Base-by-base conservation (phyloP, 805 yeast genomes). In the Phaffomyces thermotolerans region DNA sequence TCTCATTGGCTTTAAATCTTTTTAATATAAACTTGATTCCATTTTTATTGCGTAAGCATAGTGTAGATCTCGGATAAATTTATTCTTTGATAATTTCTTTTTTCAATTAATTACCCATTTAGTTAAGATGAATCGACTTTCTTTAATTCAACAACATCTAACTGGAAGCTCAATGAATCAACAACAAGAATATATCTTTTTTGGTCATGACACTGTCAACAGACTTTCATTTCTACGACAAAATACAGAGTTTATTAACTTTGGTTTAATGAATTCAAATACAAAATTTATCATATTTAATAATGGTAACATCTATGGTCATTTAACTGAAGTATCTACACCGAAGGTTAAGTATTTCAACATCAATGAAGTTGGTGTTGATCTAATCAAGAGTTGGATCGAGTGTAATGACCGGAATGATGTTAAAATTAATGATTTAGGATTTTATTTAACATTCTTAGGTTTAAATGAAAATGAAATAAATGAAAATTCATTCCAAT, bases 181-280 rank as follows among this genome's bases (percentile, higher is more conserved):
- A 39, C 43, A 33, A 13, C 29, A 27, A 27, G 29, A 27, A 9
- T 27, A 9, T 3, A 52, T 56, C 38, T 58, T 51, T 53, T 78
- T 73, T 52, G 81, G 80, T 4, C 63, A 65, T 22, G 78, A 75
- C 47, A 72, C 68, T 22, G 65, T 79, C 39, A 79, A 79, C 56
- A 58, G 84, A 46, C 78, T 78, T 3, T 75, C 81, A 3, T 79
- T 79, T 50, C 62, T 79, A 8, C 59, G 84, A 44, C 75, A 69
- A 32, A 80, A 78, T 52, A 23, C 56, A 7, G 71, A 66, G 14
- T 79, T 79, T 51, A 63, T 78, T 22, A 52, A 56, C 37, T 56
- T 61, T 22, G 69, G 79, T 2, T 54, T 71, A 8, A 50, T 44
- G 4, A 73, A 68, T 46, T 60, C 66, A 2, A 56, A 67, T 9